Evolutionary conservation across 345 rosid genomes (phyloP).

Genomic region (Cardamine resedifolia): DNA sequence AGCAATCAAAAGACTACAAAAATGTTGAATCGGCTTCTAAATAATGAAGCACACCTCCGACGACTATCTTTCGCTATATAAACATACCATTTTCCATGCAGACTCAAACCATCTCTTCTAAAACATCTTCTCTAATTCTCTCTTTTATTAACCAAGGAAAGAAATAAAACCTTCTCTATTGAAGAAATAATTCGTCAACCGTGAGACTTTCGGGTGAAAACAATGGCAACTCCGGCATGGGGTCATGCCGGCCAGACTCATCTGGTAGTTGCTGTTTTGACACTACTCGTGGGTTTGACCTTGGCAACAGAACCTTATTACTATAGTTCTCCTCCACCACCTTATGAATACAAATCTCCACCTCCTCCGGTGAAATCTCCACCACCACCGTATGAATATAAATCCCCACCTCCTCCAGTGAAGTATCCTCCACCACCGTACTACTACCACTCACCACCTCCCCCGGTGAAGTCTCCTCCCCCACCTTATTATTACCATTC

Average conservation of each 20-base stretch:
- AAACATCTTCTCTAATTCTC: conserved; percentile 10
- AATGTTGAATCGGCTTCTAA: background rate
- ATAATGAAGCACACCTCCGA: conserved; percentile 19
- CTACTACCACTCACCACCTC: conserved; percentile 18
- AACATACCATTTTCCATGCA: conserved; percentile 17
- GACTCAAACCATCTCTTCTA: conserved; percentile 22
- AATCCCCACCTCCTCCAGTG: conserved; percentile 49
- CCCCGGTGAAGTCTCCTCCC: conserved; percentile 22
- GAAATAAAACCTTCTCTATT: background rate
- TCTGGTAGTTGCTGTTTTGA: conserved; percentile 21
- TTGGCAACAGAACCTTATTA: conserved; percentile 36
- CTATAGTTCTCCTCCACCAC: conserved; percentile 48
- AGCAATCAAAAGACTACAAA: conserved; percentile 17
- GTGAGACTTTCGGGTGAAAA: conserved; percentile 13
- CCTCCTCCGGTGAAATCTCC: conserved; percentile 34
- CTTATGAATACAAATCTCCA: conserved; percentile 39
- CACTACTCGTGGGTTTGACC: conserved; percentile 24
- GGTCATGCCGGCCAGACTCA: conserved; percentile 27
- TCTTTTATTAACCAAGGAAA: background rate
- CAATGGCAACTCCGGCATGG: conserved; percentile 33
- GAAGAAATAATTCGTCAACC: background rate
- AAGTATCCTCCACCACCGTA: conserved; percentile 37
- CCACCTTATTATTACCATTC: conserved; percentile 36
- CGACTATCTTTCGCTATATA: conserved; percentile 18
- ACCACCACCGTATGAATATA: conserved; percentile 40